Evolutionary conservation across 2,329 filamentous ascomycete species (phyloP).

Genomic region (Aureobasidium sp.): DNA sequence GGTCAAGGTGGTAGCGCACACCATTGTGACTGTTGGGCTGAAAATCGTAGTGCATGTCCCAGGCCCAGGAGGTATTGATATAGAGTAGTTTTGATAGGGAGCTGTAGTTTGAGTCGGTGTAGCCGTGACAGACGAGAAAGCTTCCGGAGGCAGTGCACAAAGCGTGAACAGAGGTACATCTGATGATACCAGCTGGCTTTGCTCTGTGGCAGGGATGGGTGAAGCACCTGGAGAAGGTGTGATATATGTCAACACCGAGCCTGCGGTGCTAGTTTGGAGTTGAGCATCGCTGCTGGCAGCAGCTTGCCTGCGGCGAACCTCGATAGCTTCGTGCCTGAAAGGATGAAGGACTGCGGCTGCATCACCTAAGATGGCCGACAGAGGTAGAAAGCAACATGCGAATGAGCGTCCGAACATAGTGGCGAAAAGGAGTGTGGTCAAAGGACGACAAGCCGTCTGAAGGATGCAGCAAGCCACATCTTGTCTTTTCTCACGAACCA

Average conservation of each 20-base stretch:
- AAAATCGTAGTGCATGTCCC: constrained; percentile 36
- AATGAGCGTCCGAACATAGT: neutral
- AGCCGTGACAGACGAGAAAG: constrained; percentile 25
- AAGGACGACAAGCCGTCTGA: neutral
- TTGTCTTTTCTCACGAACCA: neutral
- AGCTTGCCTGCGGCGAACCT: constrained; percentile 22
- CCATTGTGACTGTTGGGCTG: constrained; percentile 33
- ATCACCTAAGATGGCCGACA: neutral
- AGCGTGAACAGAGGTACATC: constrained; percentile 37
- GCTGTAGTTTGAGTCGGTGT: constrained; percentile 26
- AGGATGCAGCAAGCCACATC: constrained; percentile 7
- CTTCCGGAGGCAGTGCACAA: constrained; percentile 34
- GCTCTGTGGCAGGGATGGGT: constrained; percentile 33
- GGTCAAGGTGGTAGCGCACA: constrained; percentile 39
- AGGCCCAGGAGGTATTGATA: constrained; percentile 26
- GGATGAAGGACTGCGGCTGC: constrained; percentile 20
- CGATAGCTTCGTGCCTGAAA: constrained; percentile 27
- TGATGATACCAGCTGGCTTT: constrained; percentile 38
- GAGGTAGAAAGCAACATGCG: neutral
- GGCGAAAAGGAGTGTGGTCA: neutral
- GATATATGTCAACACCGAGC: constrained; percentile 30
- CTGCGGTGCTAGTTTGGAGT: constrained; percentile 5
- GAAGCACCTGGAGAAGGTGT: constrained; percentile 38
- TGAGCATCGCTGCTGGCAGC: constrained; percentile 17
- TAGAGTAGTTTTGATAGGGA: constrained; percentile 33